phyloP scores from a whole-genome alignment of 441 rosid genomes.

The Hura crepitans region DNA sequence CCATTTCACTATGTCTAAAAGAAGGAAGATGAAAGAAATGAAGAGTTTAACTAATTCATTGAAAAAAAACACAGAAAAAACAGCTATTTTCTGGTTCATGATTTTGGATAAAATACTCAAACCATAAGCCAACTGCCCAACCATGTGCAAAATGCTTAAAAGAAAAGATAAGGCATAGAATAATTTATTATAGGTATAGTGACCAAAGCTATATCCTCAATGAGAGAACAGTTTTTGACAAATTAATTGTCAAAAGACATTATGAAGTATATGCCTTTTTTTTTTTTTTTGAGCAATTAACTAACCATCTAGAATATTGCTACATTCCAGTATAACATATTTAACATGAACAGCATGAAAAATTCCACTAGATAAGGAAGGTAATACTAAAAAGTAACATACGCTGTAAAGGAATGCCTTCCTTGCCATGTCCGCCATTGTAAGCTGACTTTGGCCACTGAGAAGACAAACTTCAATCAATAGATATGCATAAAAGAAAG shows the following conservation, averaged over 20 bases:
- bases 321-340: background rate
- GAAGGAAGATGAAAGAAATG: background rate
- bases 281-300: background rate
- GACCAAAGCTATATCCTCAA: background rate
- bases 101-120: background rate
- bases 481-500: background rate
- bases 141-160: background rate
- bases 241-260: background rate
- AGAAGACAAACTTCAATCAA: slow-evolving; percentile 28
- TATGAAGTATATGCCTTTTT: too few relatives aligned
- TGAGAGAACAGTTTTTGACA: background rate
- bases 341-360: background rate
- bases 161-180: background rate
- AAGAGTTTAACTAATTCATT: background rate
- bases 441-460: slow-evolving; percentile 73
- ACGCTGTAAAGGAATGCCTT: slow-evolving; percentile 96
- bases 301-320: background rate
- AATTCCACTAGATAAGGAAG: background rate
- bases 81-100: background rate
- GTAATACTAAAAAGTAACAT: slow-evolving; percentile 33
- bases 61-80: background rate
- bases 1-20: background rate
- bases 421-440: slow-evolving; percentile 94
- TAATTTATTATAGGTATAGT: background rate
- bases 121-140: background rate